These are phyloP conservation scores for Phytophthora podocarpi DNA, from an alignment of 352 stramenopile species.

Conservation along the genomic window DNA sequence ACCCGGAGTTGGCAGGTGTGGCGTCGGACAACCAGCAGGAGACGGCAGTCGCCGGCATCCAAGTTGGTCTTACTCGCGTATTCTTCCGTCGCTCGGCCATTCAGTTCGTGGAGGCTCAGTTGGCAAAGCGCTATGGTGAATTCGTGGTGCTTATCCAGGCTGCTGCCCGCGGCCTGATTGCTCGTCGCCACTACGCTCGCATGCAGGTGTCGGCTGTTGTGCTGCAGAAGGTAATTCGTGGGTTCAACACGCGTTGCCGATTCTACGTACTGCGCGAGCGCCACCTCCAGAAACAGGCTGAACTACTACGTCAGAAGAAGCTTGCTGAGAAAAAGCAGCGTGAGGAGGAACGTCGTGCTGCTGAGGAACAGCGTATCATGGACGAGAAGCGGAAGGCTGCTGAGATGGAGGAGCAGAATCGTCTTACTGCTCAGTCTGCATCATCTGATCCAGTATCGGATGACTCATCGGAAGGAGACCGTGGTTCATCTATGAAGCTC, in stretches of 20 bases:
- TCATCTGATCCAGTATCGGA: conserved; percentile 79
- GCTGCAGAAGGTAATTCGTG: conserved; percentile 68
- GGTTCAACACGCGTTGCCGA: conserved; percentile 60
- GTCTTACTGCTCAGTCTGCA: conserved; percentile 60
- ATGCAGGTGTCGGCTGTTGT: conserved; percentile 52
- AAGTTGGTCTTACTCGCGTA: conserved; percentile 80
- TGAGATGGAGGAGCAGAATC: conserved; percentile 63
- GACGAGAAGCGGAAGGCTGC: conserved; percentile 56
- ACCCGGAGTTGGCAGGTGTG: conserved; percentile 52
- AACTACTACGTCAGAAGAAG: conserved; percentile 44
- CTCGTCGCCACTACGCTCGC: conserved; percentile 49
- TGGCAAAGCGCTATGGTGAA: conserved; percentile 86
- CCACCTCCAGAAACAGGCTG: conserved; percentile 52
- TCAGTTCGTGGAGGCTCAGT: conserved; percentile 85
- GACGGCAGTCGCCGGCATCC: conserved; percentile 59
- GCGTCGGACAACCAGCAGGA: conserved; percentile 50
- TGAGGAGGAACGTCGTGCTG: conserved; percentile 40
- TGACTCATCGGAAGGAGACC: conserved; percentile 68
- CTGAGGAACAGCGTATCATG: conserved; percentile 33
- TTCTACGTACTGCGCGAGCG: conserved; percentile 60
- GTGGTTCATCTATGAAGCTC: conserved; percentile 37
- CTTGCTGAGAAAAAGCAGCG: conserved; percentile 39
- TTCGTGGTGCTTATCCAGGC: conserved; percentile 88
- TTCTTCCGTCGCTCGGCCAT: conserved; percentile 87
- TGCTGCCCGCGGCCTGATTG: conserved; percentile 63